These are phyloP conservation scores for Sporothrix protearum DNA, from an alignment of 2,329 filamentous ascomycete species.

Conservation along the genomic window DNA sequence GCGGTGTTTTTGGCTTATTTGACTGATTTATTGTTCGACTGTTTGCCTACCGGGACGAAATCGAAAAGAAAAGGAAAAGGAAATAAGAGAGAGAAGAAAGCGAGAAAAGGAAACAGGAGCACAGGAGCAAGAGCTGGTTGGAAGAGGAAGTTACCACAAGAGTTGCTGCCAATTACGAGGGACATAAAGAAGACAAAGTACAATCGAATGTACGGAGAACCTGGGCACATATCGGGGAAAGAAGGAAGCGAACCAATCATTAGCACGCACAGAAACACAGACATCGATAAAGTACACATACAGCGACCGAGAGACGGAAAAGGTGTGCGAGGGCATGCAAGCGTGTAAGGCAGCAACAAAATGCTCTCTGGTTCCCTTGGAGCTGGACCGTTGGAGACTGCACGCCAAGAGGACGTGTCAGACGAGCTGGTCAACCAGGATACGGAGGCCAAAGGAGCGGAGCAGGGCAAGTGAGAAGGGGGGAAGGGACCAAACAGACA, in stretches of 20 bases:
- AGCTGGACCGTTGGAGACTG: not conserved
- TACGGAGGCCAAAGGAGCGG: not conserved
- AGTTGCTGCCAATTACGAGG: not conserved
- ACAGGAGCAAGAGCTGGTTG: not conserved
- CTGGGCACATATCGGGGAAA: not conserved
- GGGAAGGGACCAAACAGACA: not conserved
- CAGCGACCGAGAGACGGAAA: not conserved
- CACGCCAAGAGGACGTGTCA: constrained; percentile 8
- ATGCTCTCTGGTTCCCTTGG: not conserved
- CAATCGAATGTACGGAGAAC: not conserved
- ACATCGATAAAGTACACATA: not conserved
- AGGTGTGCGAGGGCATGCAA: not conserved
- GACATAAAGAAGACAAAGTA: not conserved
- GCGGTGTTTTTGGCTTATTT: not conserved
- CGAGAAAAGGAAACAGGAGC: not conserved
- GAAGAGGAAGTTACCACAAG: not conserved
- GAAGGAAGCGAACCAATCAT: not conserved
- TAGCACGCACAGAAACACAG: not conserved
- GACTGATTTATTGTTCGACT: not conserved
- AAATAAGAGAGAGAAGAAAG: not conserved
- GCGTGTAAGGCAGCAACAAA: constrained; percentile 17
- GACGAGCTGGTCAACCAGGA: constrained; percentile 3
- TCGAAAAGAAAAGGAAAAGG: not conserved
- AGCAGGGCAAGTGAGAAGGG: not conserved
- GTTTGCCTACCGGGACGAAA: not conserved